Evolutionary conservation across 2,329 filamentous ascomycete species (phyloP).

Genomic region (Calonectria pseudoreteaudii): DNA sequence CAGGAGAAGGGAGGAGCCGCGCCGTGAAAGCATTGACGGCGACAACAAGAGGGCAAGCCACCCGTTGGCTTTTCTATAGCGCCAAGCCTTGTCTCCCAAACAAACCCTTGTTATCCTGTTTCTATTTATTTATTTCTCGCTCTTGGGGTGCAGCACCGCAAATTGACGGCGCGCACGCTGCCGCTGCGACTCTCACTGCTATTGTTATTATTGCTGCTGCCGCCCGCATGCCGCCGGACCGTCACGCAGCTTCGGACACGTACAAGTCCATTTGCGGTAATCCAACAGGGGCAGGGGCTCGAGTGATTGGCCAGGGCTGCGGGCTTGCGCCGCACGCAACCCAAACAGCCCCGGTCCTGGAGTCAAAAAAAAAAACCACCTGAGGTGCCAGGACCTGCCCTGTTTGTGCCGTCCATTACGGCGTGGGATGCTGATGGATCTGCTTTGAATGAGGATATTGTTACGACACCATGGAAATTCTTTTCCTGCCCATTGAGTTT

Average conservation of each 20-base stretch:
- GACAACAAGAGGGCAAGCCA: not conserved
- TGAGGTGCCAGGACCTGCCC: conserved; percentile 13
- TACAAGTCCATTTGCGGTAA: conserved; percentile 22
- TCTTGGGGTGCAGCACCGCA: not conserved
- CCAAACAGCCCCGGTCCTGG: not conserved
- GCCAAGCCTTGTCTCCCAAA: not conserved
- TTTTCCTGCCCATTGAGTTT: not conserved
- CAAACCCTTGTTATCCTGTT: conserved; percentile 12
- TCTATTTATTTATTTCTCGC: conserved; percentile 2
- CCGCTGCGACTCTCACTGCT: not conserved
- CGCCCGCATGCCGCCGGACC: not conserved
- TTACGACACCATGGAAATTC: not conserved
- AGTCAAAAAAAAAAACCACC: conserved; percentile 8
- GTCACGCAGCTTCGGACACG: not conserved
- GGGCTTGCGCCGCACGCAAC: conserved; percentile 3
- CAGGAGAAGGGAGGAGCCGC: conserved; percentile 10
- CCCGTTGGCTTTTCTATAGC: not conserved
- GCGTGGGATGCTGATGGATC: conserved; percentile 7
- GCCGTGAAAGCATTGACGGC: not conserved
- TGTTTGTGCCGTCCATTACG: not conserved
- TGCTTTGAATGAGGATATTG: not conserved
- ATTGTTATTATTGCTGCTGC: not conserved
- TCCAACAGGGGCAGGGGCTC: conserved; percentile 8
- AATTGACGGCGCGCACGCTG: not conserved
- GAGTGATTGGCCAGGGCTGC: conserved; percentile 20